A percentile compares a stretch with the other conserved stretches of the same genome.
Evolutionary conservation across 2,329 filamentous ascomycete species (phyloP).

Genomic region (Talaromyces sp.): DNA sequence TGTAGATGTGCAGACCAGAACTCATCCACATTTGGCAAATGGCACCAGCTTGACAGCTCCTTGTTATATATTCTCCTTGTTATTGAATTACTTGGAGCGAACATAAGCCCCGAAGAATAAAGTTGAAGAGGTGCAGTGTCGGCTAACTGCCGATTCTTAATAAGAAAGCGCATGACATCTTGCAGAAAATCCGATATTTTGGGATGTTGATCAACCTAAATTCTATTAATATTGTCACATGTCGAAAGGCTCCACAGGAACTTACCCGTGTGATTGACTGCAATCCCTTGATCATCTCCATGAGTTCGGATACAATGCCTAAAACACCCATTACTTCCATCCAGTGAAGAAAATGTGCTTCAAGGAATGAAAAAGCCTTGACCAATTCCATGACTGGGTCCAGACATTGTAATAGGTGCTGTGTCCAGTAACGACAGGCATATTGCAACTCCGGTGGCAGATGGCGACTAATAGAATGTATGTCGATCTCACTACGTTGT

Average conservation of each 20-base stretch:
- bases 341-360: constrained; percentile 5
- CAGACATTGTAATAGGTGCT: constrained; percentile 17
- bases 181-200: constrained; percentile 18
- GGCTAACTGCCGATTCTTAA: constrained; percentile 21
- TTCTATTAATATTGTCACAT: background rate
- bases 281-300: constrained; percentile 12
- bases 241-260: too few relatives aligned
- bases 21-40: constrained; percentile 7
- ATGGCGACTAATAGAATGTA: background rate
- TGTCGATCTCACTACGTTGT: background rate
- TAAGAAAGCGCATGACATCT: constrained; percentile 27
- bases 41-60: constrained; percentile 14
- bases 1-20: constrained; percentile 17
- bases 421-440: constrained; percentile 21
- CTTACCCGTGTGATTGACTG: constrained; percentile 11
- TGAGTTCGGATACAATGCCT: background rate
- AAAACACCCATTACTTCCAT: constrained; percentile 1
- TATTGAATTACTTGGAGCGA: constrained; percentile 22
- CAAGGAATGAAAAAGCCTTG: constrained; percentile 1
- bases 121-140: constrained; percentile 30
- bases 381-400: constrained; percentile 1
- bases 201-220: constrained; percentile 8
- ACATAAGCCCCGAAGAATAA: constrained; percentile 28
- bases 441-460: constrained; percentile 5
- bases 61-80: constrained; percentile 15